Conservation (phyloP, 192 early-diverging fungal genomes). For the Ramicandelaber brevisporus region DNA sequence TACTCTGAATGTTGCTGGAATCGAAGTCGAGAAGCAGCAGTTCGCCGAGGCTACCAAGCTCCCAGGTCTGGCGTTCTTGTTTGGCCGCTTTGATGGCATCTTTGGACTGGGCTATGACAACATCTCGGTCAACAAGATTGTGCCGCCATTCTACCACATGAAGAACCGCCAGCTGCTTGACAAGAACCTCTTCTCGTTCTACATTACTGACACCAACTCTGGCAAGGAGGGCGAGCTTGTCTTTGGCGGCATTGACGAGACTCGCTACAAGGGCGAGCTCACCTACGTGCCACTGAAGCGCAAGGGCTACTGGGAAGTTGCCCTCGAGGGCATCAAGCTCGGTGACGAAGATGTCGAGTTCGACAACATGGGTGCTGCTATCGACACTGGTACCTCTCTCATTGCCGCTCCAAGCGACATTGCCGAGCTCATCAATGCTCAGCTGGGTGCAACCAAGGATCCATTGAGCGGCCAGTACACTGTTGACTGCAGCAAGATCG, state of each 20-base stretch:
- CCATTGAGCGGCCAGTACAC: slow-evolving; percentile 72
- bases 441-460: slow-evolving; percentile 83
- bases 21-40: slow-evolving; percentile 36
- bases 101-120: slow-evolving; percentile 74
- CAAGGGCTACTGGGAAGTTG: slow-evolving; percentile 96
- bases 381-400: slow-evolving; percentile 81
- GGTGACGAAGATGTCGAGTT: slow-evolving; percentile 49
- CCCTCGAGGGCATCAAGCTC: slow-evolving; percentile 47
- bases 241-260: slow-evolving; percentile 62
- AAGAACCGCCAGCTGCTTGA: slow-evolving; percentile 55
- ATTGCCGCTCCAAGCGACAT: slow-evolving; percentile 48
- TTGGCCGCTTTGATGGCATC: slow-evolving; percentile 94
- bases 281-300: slow-evolving; percentile 66
- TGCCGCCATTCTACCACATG: slow-evolving; percentile 90
- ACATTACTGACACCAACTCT: slow-evolving; percentile 45
- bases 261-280: slow-evolving; percentile 42
- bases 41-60: slow-evolving; percentile 96
- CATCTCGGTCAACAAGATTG: slow-evolving; percentile 66
- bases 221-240: slow-evolving; percentile 51
- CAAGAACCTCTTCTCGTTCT: slow-evolving; percentile 76
- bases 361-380: slow-evolving; percentile 44
- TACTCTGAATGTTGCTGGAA: slow-evolving; percentile 42
- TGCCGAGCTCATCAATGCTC: slow-evolving; percentile 70
- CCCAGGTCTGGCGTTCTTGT: slow-evolving; percentile 82
- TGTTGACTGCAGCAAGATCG: slow-evolving; percentile 47